A percentile compares a stretch with the other conserved stretches of the same genome.
phyloP scores from a whole-genome alignment of 2,329 filamentous ascomycete species.

The Fusarium verrucosum region DNA sequence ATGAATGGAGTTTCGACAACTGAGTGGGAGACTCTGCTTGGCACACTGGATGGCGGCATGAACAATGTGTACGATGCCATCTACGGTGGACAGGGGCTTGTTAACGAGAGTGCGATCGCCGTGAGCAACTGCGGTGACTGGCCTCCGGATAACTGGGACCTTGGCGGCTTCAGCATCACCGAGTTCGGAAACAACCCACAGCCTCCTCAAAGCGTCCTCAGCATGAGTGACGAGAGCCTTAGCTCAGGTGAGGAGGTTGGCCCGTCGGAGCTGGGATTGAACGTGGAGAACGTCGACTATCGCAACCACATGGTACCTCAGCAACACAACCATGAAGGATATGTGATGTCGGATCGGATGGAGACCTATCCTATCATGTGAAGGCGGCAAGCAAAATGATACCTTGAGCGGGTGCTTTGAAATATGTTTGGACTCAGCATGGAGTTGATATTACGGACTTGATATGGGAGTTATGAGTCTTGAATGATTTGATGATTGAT shows the following conservation, averaged over 20 bases:
- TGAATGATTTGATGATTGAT: conserved; percentile 28
- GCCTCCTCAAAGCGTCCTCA: conserved; percentile 63
- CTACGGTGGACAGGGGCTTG: conserved; percentile 71
- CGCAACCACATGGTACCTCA: conserved; percentile 43
- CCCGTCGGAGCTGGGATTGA: conserved; percentile 57
- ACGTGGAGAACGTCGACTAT: conserved; percentile 51
- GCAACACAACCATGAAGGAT: conserved; percentile 34
- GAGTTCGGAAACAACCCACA: conserved; percentile 56
- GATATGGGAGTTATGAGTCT: conserved; percentile 5
- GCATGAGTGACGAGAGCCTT: conserved; percentile 66
- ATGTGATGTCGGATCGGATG: conserved; percentile 40
- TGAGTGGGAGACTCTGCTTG: conserved; percentile 85
- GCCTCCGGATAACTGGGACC: conserved; percentile 68
- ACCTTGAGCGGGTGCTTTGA: conserved; percentile 17
- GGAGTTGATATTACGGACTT: conserved; percentile 27
- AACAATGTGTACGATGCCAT: conserved; percentile 87
- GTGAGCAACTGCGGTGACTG: conserved; percentile 56
- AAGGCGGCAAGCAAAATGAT: conserved; percentile 29
- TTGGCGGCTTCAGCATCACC: conserved; percentile 60
- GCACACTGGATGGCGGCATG: conserved; percentile 80
- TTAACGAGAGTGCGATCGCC: conserved; percentile 57
- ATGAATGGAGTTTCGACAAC: conserved; percentile 63
- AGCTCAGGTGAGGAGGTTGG: conserved; percentile 64
- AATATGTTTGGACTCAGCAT: conserved; percentile 14
- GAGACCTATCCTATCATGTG: conserved; percentile 39